Conservation (phyloP, 768 basidiomycete species). For the Tylopilus plumbeoviolaceoides region DNA sequence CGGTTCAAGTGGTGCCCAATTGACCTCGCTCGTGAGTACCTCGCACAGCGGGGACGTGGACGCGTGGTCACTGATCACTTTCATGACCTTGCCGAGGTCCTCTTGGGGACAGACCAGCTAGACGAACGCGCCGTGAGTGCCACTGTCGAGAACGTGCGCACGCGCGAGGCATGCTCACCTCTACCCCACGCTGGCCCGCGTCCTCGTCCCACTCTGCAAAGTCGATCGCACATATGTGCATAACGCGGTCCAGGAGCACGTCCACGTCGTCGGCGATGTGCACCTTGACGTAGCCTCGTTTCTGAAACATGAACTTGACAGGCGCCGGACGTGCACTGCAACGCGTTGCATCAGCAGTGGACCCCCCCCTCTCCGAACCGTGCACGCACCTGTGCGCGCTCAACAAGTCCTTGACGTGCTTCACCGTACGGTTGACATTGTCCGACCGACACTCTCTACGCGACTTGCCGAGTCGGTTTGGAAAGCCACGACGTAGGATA, state of each 20-base stretch:
- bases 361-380: too few relatives aligned
- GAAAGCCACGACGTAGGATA: background rate
- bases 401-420: conserved; percentile 51
- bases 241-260: conserved; percentile 36
- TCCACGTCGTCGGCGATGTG: conserved; percentile 34
- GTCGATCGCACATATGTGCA: conserved; percentile 42
- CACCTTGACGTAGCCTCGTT: conserved; percentile 50
- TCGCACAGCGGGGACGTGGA: conserved; percentile 31
- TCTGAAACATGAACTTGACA: conserved; percentile 62
- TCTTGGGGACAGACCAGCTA: conserved; percentile 47
- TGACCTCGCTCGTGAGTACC: conserved; percentile 47
- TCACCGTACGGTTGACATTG: conserved; percentile 59
- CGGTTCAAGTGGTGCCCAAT: conserved; percentile 49
- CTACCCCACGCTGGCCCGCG: conserved; percentile 30
- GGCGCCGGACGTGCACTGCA: conserved; percentile 56
- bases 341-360: too few relatives aligned
- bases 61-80: conserved; percentile 26
- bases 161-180: conserved; percentile 22
- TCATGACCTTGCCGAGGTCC: conserved; percentile 36
- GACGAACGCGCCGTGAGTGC: background rate
- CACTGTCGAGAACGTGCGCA: background rate
- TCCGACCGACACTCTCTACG: conserved; percentile 59
- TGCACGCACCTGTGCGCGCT: conserved; percentile 42
- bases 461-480: conserved; percentile 21
- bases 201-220: conserved; percentile 39